Evolutionary conservation across 2,329 filamentous ascomycete species (phyloP).

Genomic region (Pezicula carpinea): DNA sequence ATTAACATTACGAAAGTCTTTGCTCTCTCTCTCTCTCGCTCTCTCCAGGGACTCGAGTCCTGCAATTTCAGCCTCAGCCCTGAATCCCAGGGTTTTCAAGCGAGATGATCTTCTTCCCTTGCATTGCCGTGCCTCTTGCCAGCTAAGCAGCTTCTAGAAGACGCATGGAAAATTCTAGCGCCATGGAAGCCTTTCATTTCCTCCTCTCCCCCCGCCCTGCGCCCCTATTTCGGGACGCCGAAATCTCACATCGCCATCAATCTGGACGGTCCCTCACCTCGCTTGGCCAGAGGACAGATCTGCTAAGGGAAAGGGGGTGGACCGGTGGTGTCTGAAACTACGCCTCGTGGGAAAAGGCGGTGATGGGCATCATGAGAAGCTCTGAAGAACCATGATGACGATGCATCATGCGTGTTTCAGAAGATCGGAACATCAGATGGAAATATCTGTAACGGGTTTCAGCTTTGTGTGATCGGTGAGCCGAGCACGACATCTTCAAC

Average conservation of each 20-base stretch:
- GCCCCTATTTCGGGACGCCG: background rate
- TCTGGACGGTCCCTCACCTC: background rate
- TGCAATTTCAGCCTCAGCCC: background rate
- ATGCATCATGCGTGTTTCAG: background rate
- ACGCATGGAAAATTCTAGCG: background rate
- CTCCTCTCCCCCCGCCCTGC: too few relatives aligned
- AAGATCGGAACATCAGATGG: conserved; percentile 3
- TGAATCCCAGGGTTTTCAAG: background rate
- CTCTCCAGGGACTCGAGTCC: background rate
- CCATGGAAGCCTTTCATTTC: background rate
- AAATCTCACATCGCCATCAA: background rate
- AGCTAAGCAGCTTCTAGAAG: too few relatives aligned
- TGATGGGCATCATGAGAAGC: too few relatives aligned
- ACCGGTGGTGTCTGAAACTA: background rate
- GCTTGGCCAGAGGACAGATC: background rate
- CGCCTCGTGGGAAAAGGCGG: background rate
- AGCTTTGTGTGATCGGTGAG: conserved; percentile 1
- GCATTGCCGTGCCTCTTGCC: too few relatives aligned
- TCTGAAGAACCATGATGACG: too few relatives aligned
- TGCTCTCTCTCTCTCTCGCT: too few relatives aligned
- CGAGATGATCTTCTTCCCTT: conserved; percentile 1
- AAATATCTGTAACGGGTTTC: conserved; percentile 1
- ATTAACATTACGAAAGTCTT: too few relatives aligned
- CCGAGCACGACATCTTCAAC: background rate
- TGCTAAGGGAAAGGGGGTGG: background rate